Evolutionary conservation across 371 early-diverging fungal genomes (phyloP), one percentile per base, ranked within the genome.

Genomic region (Mucor lusitanicus): DNA sequence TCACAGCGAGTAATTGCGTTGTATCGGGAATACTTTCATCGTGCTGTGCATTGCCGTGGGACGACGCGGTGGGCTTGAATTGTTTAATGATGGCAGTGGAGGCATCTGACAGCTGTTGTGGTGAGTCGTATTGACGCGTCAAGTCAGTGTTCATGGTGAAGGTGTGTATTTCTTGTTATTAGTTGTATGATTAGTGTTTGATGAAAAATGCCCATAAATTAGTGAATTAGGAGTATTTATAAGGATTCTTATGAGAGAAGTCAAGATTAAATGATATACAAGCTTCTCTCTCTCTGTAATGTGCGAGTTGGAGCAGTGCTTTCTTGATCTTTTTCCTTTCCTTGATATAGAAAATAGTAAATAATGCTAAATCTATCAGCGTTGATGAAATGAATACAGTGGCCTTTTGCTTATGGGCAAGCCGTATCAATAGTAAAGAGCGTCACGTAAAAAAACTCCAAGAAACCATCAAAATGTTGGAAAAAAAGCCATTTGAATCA

Each of bases 1-100:
- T 75, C 17, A 80, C 74, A 13, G 55, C 57, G n/a, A 72, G 61
- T 1, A 80, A 67, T 65, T 80, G 74, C 17, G 61, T 56, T 19
- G 68, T 67, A 44, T 74, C 72, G n/a, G 81, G 81, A 59, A 42
- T 65, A 23, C n/a, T 21, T 59, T 33, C 55, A 46, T 61, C 54
- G 37, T 30, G 21, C n/a, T 50, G 54, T 53, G 46, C 7, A 6
- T 19, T 46, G 48, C n/a, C 9, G 37, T 59, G 59, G 1, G 19
- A 6, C 1, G 44, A 19, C 46, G 30, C 9, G 19, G 33, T 33
- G 9, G 30, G 48, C 53, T 63, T 63, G 25, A 53, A 63, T 33
- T 55, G 55, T 61, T 55, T 60, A 25, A 67, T 40, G 23, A 67
- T 19, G 15, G 63, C 39, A 21, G 40, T 32, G 27, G 69, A 66